Conservation (phyloP, 352 stramenopile genomes). For the Phytopythium kandeliae region DNA sequence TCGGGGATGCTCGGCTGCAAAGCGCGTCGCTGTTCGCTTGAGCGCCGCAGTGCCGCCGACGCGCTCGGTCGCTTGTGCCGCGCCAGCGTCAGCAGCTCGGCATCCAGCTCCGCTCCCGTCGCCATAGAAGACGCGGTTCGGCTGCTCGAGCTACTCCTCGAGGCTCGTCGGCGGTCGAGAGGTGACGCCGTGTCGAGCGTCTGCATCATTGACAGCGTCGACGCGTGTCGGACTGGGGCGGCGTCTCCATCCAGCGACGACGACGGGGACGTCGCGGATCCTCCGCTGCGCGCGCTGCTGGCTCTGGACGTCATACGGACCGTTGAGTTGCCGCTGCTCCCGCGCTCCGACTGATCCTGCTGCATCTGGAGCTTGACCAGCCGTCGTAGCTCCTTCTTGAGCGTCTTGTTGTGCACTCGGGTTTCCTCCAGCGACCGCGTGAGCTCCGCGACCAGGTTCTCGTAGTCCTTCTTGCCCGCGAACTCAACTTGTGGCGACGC, state of each 20-base stretch:
- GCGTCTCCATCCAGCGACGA: neutral
- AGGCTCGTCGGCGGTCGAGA: conserved; percentile 7
- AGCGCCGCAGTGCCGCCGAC: neutral
- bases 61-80: conserved; percentile 27
- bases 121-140: neutral
- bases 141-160: conserved; percentile 8
- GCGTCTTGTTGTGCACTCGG: conserved; percentile 67
- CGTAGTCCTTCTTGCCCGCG: conserved; percentile 61
- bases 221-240: conserved; percentile 19
- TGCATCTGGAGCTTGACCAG: conserved; percentile 64
- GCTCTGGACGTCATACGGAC: neutral
- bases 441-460: conserved; percentile 64
- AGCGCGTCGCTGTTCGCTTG: conserved; percentile 1
- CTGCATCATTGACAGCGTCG: conserved; percentile 66
- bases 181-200: conserved; percentile 19
- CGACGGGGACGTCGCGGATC: neutral
- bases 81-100: conserved; percentile 42
- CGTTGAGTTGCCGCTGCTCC: neutral
- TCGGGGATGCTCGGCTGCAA: conserved; percentile 29
- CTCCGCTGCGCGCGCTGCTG: neutral
- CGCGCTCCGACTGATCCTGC: conserved; percentile 15
- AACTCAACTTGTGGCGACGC: conserved; percentile 29
- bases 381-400: conserved; percentile 75
- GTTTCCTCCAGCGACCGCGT: conserved; percentile 64
- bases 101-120: conserved; percentile 27